Evolutionary conservation across 2,329 filamentous ascomycete species (phyloP), one percentile per base, ranked within the genome.

Genomic region (Didymellaceae sp.): DNA sequence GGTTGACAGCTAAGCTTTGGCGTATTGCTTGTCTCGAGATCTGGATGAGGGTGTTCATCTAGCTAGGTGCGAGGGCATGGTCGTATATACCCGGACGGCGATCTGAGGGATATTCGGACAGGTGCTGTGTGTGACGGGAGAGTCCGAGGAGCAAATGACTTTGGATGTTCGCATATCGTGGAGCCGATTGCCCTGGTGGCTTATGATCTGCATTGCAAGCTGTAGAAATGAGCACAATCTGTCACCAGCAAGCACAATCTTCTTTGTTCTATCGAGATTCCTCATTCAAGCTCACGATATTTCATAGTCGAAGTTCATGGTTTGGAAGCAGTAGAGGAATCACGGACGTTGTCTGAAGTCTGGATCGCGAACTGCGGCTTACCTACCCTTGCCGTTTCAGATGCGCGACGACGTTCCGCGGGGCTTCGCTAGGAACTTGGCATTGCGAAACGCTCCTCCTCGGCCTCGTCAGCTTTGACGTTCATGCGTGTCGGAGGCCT

Each of bases 1-100:
- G 43, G 31, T 35, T 53, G 47, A 52, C 45, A 52, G 54, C 54
- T 62, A 67, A 65, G 67, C 65, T 60, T 70, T 57, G 55, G 52
- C 30, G 43, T 46, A 42, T 48, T 61, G 60, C 61, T 66, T 68
- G 55, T 60, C 51, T 59, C 50, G 54, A 57, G 37, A 51, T 54
- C 57, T 52, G 48, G 59, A 56, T 55, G 52, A 50, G 22, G 45
- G 45, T 46, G 37, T 20, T n/a, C n/a, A 13, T 13, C 26, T 8
- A 28, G 26, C 26, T 13, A 13, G 26, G 26, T 28, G 6, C n/a
- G n/a, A n/a, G n/a, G n/a, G n/a, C 1, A 28, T 6, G 26, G 10
- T 28, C 26, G 26, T 28, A 9, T 28, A 13, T 28, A n/a, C n/a
- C n/a, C n/a, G n/a, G n/a, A n/a, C n/a, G 26, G 11, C n/a, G 26